Percentiles rank a stretch among this genome's conserved stretches.
These are phyloP conservation scores for Ogataea trehaloabstinens DNA, from an alignment of 805 yeast genomes.

Conservation along the genomic window DNA sequence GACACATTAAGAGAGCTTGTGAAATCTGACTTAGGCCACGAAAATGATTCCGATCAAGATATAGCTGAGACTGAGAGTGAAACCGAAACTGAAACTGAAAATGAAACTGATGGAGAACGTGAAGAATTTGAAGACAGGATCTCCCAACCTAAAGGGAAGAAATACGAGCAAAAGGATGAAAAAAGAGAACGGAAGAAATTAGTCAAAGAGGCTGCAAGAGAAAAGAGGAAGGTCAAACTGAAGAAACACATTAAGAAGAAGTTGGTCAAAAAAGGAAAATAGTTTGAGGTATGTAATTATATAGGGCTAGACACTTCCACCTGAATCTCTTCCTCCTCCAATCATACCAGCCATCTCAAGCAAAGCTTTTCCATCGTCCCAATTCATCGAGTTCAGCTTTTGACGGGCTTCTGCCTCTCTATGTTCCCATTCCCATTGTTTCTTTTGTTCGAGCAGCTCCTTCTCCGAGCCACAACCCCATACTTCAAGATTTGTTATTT, in stretches of 20 bases:
- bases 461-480: constrained; percentile 88
- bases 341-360: constrained; percentile 77
- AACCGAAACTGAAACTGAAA: constrained; percentile 10
- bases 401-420: constrained; percentile 79
- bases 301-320: constrained; percentile 48
- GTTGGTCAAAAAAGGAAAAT: constrained; percentile 50
- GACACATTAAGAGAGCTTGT: constrained; percentile 67
- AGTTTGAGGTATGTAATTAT: constrained; percentile 5
- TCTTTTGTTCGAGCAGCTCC: constrained; percentile 73
- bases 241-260: constrained; percentile 82
- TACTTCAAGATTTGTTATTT: constrained; percentile 76
- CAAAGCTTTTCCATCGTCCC: constrained; percentile 82
- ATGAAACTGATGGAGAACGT: constrained; percentile 12
- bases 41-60: constrained; percentile 21
- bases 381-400: constrained; percentile 57
- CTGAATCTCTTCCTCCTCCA: constrained; percentile 42
- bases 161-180: constrained; percentile 71
- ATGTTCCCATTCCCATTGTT: constrained; percentile 90
- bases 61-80: constrained; percentile 34
- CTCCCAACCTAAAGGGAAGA: constrained; percentile 60
- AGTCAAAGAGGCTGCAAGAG: constrained; percentile 74
- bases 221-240: constrained; percentile 77
- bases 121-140: constrained; percentile 28
- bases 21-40: too few species aligned
- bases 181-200: constrained; percentile 73